These are phyloP conservation scores for Penicillium daleae DNA, from an alignment of 495 filamentous ascomycete species.

Conservation along the genomic window DNA sequence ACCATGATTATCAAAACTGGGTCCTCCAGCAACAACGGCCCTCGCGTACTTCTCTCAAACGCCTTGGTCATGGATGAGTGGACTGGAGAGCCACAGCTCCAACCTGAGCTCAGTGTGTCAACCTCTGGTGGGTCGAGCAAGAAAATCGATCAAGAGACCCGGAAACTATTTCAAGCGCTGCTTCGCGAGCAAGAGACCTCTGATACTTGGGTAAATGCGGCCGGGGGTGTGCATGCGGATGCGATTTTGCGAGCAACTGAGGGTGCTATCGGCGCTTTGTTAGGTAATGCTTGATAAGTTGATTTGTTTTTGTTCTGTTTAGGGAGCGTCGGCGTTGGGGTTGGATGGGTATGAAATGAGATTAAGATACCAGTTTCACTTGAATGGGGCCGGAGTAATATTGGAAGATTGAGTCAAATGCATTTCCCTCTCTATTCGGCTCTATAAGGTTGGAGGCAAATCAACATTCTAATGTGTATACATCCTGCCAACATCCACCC, in stretches of 20 bases:
- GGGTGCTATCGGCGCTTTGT: slow-evolving; percentile 40
- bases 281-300: slow-evolving; percentile 25
- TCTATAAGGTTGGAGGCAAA: too few species aligned
- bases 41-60: slow-evolving; percentile 39
- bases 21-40: slow-evolving; percentile 6
- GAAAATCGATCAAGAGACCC: slow-evolving; percentile 44
- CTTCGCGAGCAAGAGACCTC: slow-evolving; percentile 31
- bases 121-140: slow-evolving; percentile 18
- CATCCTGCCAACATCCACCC: too few species aligned
- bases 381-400: not conserved
- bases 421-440: too few species aligned
- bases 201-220: slow-evolving; percentile 9
- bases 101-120: slow-evolving; percentile 42
- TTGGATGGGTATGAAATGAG: slow-evolving; percentile 3
- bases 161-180: slow-evolving; percentile 45
- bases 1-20: slow-evolving; percentile 43
- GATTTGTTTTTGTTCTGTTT: not conserved
- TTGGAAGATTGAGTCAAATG: not conserved
- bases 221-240: slow-evolving; percentile 27
- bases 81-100: slow-evolving; percentile 46
- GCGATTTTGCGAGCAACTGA: slow-evolving; percentile 41
- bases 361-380: slow-evolving; percentile 23
- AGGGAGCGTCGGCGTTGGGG: slow-evolving; percentile 19
- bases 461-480: too few species aligned
- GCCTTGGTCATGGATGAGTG: slow-evolving; percentile 42